Evolutionary conservation across 352 stramenopile genomes (phyloP), one percentile per base, ranked within the genome.

Genomic region (Pelagophyceae sp.): DNA sequence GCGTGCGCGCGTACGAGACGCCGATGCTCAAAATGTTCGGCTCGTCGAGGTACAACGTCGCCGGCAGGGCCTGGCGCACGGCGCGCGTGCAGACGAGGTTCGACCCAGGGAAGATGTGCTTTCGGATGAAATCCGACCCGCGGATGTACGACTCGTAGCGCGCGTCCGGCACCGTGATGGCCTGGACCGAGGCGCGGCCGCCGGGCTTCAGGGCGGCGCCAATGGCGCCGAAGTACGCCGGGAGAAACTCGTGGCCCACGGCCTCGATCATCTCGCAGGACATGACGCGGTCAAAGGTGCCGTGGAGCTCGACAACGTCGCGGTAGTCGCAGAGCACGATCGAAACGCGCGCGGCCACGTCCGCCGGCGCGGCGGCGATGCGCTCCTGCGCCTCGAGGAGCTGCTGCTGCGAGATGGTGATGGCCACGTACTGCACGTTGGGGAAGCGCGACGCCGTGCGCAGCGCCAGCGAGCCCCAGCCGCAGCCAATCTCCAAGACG

Each of bases 241-340:
- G 76, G 5, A 69, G 27, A 37, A 60, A 70, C 54, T 90, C 87
- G 78, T 93, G 88, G 33, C 89, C 89, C 17, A 94, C 89, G 45
- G 88, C 89, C 76, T 94, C 89, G 78, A 94, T 93, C 88, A 94
- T 94, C 80, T 94, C 89, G 78, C 88, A 93, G 50, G 83, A 90
- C 0, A 94, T 83, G 31, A 93, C 88, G 63, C 89, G 84, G 82
- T 93, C 88, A 78, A 92, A 93, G 54, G 83, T 85, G 31, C 85
- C 85, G 27, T 31, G 29, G 54, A 27, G 20, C 54, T 15, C 79
- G 38, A 85, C 84, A 80, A 92, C 91, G 29, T 84, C 87, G 19
- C 88, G 82, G 77, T 93, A 93, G 80, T 94, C 89, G 35, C 90
- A 78, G 25, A 94, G 83, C 80, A 92, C 87, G 80, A 93, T 91